Evolutionary conservation across 1,284 basidiomycete species (phyloP), one percentile per base, ranked within the genome.

Genomic region (Athelia sp.): DNA sequence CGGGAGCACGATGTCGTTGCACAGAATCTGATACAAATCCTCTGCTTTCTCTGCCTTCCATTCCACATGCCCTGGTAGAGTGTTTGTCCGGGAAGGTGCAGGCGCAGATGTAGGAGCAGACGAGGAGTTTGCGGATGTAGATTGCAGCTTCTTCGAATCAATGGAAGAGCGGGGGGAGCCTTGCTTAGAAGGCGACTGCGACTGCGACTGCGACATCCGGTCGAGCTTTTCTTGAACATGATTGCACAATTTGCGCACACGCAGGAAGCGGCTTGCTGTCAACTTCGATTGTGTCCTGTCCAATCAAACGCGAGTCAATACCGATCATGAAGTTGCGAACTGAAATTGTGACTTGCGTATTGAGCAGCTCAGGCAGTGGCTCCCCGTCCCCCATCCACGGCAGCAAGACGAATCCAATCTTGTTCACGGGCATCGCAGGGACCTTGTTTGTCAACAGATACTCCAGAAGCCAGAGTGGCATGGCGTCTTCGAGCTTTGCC

Each of bases 221-320:
- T 93, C 90, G 4, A 96, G 73, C 64, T 94, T 95, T 57, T 97
- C 93, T 61, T 88, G 86, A 1, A 95, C 91, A 72, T 98, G 96
- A 47, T 73, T 62, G 1, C 84, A 78, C 14, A 97, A 79, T 66
- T 98, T 98, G 48, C 85, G 79, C 22, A 96, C 81, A 17, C 96
- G 79, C 49, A 98, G 72, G 61, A 87, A 87, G 42, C 90, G 80
- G 56, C 84, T 93, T 0, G 95, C 93, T 0, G 92, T 96, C 29
- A 98, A 71, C 56, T 94, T 88, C 0, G 88, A 87, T 60, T 94
- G 90, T 15, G 87, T 74, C 29, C 79, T 84, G 50, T n/a, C n/a
- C n/a, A n/a, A n/a, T n/a, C n/a, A 29, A 45, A 35, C 22, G 47
- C n/a, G 42, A 58, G 47, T 26, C 55, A 50, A 52, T 49, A n/a